A percentile compares a stretch with the other conserved stretches of the same genome.
These are phyloP conservation scores for Westerdykella aurantiaca DNA, from an alignment of 2,329 filamentous ascomycete species.

Conservation along the genomic window DNA sequence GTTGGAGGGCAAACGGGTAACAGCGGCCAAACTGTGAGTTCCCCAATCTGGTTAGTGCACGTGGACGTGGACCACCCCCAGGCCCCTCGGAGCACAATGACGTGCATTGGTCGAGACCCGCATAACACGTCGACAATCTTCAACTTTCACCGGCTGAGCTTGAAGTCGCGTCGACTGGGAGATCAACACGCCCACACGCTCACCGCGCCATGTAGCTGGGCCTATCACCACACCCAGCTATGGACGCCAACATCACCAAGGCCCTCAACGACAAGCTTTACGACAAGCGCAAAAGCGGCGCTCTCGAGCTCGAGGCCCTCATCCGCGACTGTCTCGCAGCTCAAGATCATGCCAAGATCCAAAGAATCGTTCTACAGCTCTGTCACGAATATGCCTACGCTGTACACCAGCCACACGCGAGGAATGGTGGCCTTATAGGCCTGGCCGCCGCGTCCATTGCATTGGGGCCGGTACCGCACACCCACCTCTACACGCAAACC, in stretches of 20 bases:
- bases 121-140: constrained; percentile 1
- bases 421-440: constrained; percentile 93
- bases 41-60: background rate
- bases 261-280: constrained; percentile 97
- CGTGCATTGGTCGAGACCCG: constrained; percentile 12
- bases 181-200: background rate
- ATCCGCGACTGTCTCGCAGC: constrained; percentile 76
- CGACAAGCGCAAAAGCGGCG: constrained; percentile 93
- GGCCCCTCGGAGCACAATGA: constrained; percentile 13
- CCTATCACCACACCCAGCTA: constrained; percentile 36
- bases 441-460: constrained; percentile 94
- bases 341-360: constrained; percentile 74
- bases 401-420: constrained; percentile 90
- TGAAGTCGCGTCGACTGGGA: background rate
- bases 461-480: constrained; percentile 69
- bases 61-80: background rate
- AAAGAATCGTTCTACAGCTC: constrained; percentile 87
- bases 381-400: constrained; percentile 98
- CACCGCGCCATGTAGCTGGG: constrained; percentile 21
- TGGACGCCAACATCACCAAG: constrained; percentile 87
- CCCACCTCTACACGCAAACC: background rate
- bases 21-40: too few species aligned
- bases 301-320: constrained; percentile 85
- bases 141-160: background rate
- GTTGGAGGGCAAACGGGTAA: too few species aligned